Conservation (phyloP, 257 asterid genomes). For the Rauvolfia tetraphylla region DNA sequence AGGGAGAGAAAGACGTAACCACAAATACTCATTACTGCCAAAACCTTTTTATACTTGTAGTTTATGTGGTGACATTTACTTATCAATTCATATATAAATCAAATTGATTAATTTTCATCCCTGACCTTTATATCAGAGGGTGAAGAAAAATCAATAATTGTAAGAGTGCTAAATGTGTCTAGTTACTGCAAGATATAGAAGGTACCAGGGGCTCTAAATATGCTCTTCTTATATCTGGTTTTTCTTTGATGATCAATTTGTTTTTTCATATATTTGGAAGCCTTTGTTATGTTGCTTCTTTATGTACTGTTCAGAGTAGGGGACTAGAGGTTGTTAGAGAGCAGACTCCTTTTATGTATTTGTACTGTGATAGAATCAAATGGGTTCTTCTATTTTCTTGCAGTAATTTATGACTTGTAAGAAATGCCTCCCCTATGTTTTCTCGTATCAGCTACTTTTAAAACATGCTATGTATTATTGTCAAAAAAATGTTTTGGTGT, state of each 20-base stretch:
- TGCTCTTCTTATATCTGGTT: neutral
- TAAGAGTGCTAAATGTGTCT: neutral
- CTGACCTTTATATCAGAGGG: neutral
- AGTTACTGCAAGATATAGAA: neutral
- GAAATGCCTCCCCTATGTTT: neutral
- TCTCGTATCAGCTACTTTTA: slow-evolving; percentile 2
- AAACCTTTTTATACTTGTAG: neutral
- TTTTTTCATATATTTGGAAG: neutral
- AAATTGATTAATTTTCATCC: neutral
- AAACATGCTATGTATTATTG: neutral
- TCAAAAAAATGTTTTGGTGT: neutral
- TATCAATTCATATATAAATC: neutral
- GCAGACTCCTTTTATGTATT: neutral
- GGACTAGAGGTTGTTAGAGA: neutral
- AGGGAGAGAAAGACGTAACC: too few relatives aligned
- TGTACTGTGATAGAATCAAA: neutral
- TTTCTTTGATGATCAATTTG: neutral
- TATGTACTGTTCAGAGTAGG: neutral
- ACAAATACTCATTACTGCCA: neutral
- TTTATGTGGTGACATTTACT: neutral
- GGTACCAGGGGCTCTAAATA: too few relatives aligned
- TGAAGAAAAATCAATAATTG: neutral
- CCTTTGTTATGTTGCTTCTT: neutral
- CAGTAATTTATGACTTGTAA: neutral
- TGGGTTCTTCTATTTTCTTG: neutral